phyloP scores from a whole-genome alignment of 2,329 filamentous ascomycete species.

The Alternaria sp. region DNA sequence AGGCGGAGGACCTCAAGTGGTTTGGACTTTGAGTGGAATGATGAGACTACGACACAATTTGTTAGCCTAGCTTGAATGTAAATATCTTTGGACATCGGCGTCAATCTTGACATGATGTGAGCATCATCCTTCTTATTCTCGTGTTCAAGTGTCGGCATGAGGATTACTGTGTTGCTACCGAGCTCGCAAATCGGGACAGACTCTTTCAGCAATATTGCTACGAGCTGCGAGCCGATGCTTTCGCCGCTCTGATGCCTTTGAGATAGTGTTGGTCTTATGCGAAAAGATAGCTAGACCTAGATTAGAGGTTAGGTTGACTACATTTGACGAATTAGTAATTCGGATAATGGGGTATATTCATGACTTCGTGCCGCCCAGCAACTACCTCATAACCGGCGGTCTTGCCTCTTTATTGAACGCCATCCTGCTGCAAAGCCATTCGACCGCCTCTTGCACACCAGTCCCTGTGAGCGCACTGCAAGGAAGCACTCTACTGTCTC shows the following conservation, averaged over 20 bases:
- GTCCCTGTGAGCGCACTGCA: constrained; percentile 84
- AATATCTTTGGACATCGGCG: neutral
- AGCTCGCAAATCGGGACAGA: too few species aligned
- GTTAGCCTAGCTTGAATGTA: neutral
- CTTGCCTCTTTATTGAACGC: constrained; percentile 96
- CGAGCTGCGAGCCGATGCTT: too few species aligned
- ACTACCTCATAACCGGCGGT: constrained; percentile 86
- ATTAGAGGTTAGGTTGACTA: too few species aligned
- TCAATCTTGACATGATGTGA: too few species aligned
- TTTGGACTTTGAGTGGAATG: constrained; percentile 6
- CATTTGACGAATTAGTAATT: neutral
- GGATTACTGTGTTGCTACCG: too few species aligned
- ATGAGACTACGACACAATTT: neutral
- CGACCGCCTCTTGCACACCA: constrained; percentile 93
- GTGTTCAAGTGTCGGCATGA: too few species aligned
- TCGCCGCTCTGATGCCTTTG: too few species aligned
- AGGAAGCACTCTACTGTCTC: constrained; percentile 89
- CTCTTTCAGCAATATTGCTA: too few species aligned
- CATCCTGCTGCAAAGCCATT: constrained; percentile 90
- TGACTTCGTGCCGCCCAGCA: neutral
- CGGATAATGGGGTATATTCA: constrained; percentile 4
- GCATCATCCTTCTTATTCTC: too few species aligned
- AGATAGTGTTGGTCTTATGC: too few species aligned
- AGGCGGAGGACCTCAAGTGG: constrained; percentile 15
- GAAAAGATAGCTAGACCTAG: too few species aligned